These are phyloP conservation scores for Globisporangium splendens DNA, from an alignment of 352 stramenopile genomes.

Conservation along the genomic window DNA sequence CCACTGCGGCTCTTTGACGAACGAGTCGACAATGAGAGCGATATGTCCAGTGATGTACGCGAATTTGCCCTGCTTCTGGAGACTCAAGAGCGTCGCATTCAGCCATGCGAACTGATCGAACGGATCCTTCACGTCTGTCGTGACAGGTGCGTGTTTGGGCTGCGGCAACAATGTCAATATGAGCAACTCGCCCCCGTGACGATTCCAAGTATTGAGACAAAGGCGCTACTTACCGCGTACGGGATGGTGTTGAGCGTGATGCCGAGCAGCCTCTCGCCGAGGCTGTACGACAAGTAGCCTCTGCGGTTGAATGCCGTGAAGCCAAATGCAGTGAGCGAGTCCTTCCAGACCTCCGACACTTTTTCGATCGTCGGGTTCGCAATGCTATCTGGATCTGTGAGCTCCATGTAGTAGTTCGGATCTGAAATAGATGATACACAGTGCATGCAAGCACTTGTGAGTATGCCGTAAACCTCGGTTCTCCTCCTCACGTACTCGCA, in stretches of 20 bases:
- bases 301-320: conserved; percentile 49
- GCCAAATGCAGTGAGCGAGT: conserved; percentile 44
- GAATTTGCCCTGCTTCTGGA: conserved; percentile 36
- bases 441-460: background rate
- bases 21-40: conserved; percentile 86
- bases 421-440: conserved; percentile 32
- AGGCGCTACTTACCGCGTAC: conserved; percentile 47
- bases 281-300: conserved; percentile 58
- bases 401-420: conserved; percentile 70
- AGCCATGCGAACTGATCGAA: conserved; percentile 91
- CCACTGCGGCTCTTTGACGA: conserved; percentile 78
- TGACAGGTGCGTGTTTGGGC: conserved; percentile 74
- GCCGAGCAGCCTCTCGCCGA: conserved; percentile 59
- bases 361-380: conserved; percentile 53
- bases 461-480: background rate
- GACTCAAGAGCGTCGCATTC: conserved; percentile 58
- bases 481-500: conserved; percentile 38
- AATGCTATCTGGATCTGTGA: conserved; percentile 49
- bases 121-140: conserved; percentile 65
- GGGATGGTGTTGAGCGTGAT: conserved; percentile 80
- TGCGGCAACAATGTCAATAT: conserved; percentile 13
- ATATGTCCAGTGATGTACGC: conserved; percentile 91
- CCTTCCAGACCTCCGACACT: conserved; percentile 44
- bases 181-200: too few species aligned
- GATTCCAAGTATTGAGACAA: too few species aligned